These are phyloP conservation scores for Iris macrosiphon DNA, from an alignment of 106 monocot species.

Conservation along the genomic window DNA sequence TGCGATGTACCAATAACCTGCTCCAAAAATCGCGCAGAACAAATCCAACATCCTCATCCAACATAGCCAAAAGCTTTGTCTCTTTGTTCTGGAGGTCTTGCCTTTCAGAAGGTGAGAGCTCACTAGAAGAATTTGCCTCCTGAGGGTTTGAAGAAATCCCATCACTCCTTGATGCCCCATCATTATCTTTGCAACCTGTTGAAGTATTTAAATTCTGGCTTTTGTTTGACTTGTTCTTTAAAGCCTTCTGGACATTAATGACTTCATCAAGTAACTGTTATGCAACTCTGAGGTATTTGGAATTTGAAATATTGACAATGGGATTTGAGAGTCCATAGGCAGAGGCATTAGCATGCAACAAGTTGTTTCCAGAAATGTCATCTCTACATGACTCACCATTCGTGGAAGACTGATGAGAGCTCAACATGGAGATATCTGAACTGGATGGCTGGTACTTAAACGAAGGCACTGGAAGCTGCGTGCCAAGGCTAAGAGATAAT, in stretches of 20 bases:
- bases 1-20: too few species aligned
- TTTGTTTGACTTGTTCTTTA: slow-evolving; percentile 53
- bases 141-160: slow-evolving; percentile 28
- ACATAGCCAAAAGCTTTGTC: slow-evolving; percentile 80
- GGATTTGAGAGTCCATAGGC: slow-evolving; percentile 32
- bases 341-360: slow-evolving; percentile 16
- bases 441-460: slow-evolving; percentile 48
- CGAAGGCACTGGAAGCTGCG: slow-evolving; percentile 56
- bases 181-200: slow-evolving; percentile 32
- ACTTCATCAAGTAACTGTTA: slow-evolving; percentile 84
- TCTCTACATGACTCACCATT: slow-evolving; percentile 28
- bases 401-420: slow-evolving; percentile 28
- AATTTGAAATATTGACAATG: slow-evolving; percentile 50
- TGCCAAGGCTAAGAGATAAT: slow-evolving; percentile 80
- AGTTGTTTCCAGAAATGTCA: slow-evolving; percentile 35
- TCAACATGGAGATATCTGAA: slow-evolving; percentile 31
- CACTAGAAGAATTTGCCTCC: slow-evolving; percentile 32
- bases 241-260: slow-evolving; percentile 67
- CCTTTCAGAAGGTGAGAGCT: slow-evolving; percentile 58
- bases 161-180: slow-evolving; percentile 43
- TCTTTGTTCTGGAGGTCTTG: slow-evolving; percentile 96
- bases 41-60: too few species aligned
- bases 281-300: slow-evolving; percentile 77
- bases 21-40: too few species aligned
- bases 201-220: slow-evolving; percentile 29